A percentile compares a stretch with the other conserved stretches of the same genome.
phyloP scores from a whole-genome alignment of 2,329 filamentous ascomycete species.

The Coniochaeta hoffmannii region DNA sequence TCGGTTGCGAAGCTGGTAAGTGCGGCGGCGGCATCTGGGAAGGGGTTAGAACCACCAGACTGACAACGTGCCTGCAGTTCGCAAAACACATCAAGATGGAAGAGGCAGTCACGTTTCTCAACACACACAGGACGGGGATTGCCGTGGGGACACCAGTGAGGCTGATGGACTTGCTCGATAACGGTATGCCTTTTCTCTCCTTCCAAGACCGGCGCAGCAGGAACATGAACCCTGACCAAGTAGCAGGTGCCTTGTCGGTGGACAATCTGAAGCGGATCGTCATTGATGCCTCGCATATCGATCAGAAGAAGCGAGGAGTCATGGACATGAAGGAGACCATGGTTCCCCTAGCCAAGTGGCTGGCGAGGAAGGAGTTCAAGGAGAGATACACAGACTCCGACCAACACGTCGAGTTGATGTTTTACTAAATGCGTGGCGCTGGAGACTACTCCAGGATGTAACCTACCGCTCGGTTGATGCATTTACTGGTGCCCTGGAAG shows the following conservation, averaged over 20 bases:
- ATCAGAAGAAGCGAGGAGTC: constrained; percentile 88
- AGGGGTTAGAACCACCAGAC: constrained; percentile 8
- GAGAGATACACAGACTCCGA: constrained; percentile 57
- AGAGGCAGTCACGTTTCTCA: constrained; percentile 72
- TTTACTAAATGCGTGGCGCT: constrained; percentile 41
- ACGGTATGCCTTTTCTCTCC: constrained; percentile 46
- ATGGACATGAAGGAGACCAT: constrained; percentile 94
- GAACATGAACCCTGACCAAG: constrained; percentile 7
- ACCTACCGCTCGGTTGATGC: background rate
- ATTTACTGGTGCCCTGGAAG: background rate
- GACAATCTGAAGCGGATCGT: constrained; percentile 70
- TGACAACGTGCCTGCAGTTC: constrained; percentile 43
- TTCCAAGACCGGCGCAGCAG: background rate
- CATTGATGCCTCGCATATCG: constrained; percentile 86
- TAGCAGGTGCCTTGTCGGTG: constrained; percentile 60
- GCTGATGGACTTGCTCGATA: constrained; percentile 73
- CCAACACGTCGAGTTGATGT: constrained; percentile 53
- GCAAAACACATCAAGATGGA: constrained; percentile 96
- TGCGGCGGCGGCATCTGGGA: background rate
- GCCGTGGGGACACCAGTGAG: constrained; percentile 85
- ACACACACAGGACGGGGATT: constrained; percentile 66
- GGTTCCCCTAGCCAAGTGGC: constrained; percentile 67
- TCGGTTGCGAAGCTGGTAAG: constrained; percentile 72
- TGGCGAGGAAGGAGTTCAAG: constrained; percentile 64
- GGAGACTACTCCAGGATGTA: background rate